phyloP scores from a whole-genome alignment of 208 protist species.

The Vickermania spadyakhi region DNA sequence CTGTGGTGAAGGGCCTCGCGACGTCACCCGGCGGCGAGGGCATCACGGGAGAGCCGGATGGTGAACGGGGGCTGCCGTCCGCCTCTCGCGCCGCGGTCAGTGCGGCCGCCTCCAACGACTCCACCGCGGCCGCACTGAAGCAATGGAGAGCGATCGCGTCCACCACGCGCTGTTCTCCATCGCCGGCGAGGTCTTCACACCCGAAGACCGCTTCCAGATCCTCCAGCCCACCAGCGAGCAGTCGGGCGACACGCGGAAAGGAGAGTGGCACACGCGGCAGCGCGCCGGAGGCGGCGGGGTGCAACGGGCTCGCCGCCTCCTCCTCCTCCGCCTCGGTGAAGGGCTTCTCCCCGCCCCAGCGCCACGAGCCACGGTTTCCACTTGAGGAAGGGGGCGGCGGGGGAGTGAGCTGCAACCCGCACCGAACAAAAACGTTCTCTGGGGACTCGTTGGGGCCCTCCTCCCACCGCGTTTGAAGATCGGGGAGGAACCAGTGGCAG shows the following conservation, averaged over 20 bases:
- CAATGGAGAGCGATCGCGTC: neutral
- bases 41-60: too few species aligned
- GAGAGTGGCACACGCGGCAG: neutral
- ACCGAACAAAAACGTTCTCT: neutral
- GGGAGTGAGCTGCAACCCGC: neutral
- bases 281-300: neutral
- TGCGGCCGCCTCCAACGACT: neutral
- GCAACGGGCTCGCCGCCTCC: neutral
- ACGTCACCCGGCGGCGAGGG: too few species aligned
- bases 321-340: neutral
- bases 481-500: neutral
- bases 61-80: neutral
- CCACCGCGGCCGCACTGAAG: neutral
- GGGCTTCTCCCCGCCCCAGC: neutral
- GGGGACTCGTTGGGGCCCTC: neutral
- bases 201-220: neutral
- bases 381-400: neutral
- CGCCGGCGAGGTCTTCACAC: neutral
- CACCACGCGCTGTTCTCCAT: neutral
- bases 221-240: neutral
- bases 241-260: neutral
- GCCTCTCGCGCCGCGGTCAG: neutral
- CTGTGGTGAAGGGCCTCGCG: too few species aligned
- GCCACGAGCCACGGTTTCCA: neutral
- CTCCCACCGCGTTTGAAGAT: neutral